Conservation (phyloP, 116 monocot genomes). For the Iris pallida region DNA sequence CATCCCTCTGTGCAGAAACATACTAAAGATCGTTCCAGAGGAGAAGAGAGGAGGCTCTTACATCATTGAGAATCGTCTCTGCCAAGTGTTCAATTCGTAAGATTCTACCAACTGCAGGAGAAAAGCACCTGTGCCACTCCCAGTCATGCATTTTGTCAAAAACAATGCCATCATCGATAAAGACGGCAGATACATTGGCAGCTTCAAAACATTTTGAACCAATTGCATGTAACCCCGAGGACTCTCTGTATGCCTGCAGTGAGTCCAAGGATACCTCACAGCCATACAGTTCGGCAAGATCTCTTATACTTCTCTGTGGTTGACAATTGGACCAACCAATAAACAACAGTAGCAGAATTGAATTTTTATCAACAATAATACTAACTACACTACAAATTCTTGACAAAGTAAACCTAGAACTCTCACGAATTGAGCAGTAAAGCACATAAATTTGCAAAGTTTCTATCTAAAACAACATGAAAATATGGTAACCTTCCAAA, state of each 20-base stretch:
- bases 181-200: conserved; percentile 69
- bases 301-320: conserved; percentile 83
- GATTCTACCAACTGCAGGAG: conserved; percentile 77
- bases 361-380: too few species aligned
- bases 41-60: conserved; percentile 26
- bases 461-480: too few species aligned
- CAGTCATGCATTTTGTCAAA: conserved; percentile 87
- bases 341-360: too few species aligned
- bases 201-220: conserved; percentile 74
- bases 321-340: too few species aligned
- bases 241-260: conserved; percentile 56
- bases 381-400: too few species aligned
- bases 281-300: conserved; percentile 67
- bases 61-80: conserved; percentile 83
- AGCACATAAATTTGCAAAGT: too few species aligned
- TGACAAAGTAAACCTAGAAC: too few species aligned
- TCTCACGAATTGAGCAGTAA: too few species aligned
- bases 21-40: background rate
- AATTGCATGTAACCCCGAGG: conserved; percentile 46
- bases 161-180: conserved; percentile 83
- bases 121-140: conserved; percentile 68
- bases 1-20: too few species aligned
- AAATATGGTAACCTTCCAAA: too few species aligned
- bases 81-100: conserved; percentile 84
- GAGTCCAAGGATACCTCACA: conserved; percentile 53